These are phyloP conservation scores for Candida sp. DNA, from an alignment of 1,139 yeast species.

Conservation along the genomic window DNA sequence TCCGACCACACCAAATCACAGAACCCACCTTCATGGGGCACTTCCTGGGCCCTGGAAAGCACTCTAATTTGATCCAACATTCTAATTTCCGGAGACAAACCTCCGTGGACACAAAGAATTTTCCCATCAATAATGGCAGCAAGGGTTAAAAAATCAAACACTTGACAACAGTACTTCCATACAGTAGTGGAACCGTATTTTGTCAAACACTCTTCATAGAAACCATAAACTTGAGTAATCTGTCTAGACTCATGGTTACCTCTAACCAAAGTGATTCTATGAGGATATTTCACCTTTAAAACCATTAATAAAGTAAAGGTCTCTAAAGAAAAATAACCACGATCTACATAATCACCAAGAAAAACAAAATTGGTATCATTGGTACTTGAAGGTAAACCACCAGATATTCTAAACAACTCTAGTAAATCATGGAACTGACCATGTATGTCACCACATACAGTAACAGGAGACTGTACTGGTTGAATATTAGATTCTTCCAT, in stretches of 20 bases:
- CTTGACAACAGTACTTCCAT: conserved; percentile 97
- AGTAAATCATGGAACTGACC: conserved; percentile 96
- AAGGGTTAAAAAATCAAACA: conserved; percentile 85
- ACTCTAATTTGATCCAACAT: conserved; percentile 96
- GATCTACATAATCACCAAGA: conserved; percentile 93
- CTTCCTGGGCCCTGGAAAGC: conserved; percentile 96
- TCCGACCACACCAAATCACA: conserved; percentile 98
- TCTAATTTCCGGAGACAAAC: conserved; percentile 95
- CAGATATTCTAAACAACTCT: conserved; percentile 86
- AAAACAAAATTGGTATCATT: conserved; percentile 65
- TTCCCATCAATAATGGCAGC: conserved; percentile 96
- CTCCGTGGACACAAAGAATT: conserved; percentile 94
- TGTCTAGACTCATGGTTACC: conserved; percentile 96
- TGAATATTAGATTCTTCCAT: conserved; percentile 86
- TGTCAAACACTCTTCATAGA: conserved; percentile 84
- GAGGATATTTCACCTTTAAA: conserved; percentile 82
- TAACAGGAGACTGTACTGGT: conserved; percentile 96
- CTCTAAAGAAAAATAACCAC: conserved; percentile 92
- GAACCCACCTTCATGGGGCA: conserved; percentile 98
- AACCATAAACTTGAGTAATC: conserved; percentile 94
- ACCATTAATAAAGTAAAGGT: conserved; percentile 93
- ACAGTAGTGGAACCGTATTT: conserved; percentile 96
- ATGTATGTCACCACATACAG: conserved; percentile 98
- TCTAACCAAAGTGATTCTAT: conserved; percentile 80
- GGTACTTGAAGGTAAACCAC: conserved; percentile 75